Evolutionary conservation across 306 rosid genomes (phyloP).

Genomic region (Castanospermum australe): DNA sequence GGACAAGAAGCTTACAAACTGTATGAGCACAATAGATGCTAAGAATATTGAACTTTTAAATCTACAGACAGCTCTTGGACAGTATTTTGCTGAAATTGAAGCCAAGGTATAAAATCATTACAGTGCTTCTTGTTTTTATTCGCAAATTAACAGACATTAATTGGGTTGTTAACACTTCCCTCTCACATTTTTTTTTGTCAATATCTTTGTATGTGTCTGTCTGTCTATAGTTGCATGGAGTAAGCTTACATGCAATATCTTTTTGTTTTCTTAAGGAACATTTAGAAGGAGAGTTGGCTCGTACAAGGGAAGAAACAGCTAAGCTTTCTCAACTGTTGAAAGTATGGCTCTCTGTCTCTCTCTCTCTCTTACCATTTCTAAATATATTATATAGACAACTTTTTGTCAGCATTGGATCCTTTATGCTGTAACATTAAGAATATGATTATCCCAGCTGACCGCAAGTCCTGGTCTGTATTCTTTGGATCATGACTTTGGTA

Average conservation of each 20-base stretch:
- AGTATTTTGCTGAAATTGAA: constrained; percentile 97
- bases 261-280: constrained; percentile 61
- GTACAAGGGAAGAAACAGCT: constrained; percentile 70
- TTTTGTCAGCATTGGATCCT: not conserved
- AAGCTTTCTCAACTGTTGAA: constrained; percentile 63
- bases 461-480: not conserved
- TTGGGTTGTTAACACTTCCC: constrained; percentile 12
- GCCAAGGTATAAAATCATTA: constrained; percentile 65
- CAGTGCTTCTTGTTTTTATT: not conserved
- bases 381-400: not conserved
- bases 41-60: constrained; percentile 83
- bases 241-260: constrained; percentile 14
- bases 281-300: constrained; percentile 79
- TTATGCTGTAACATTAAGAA: constrained; percentile 5
- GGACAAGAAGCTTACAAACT: constrained; percentile 68
- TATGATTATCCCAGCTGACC: not conserved
- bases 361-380: constrained; percentile 1
- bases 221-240: constrained; percentile 17
- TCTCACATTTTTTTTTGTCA: not conserved
- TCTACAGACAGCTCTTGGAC: constrained; percentile 98
- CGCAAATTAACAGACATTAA: not conserved
- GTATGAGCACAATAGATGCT: constrained; percentile 69
- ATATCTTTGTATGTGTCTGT: not conserved
- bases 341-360: constrained; percentile 43
- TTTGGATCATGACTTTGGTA: not conserved